These are phyloP conservation scores for Medicago arabica DNA, from an alignment of 306 rosid genomes.

Conservation along the genomic window DNA sequence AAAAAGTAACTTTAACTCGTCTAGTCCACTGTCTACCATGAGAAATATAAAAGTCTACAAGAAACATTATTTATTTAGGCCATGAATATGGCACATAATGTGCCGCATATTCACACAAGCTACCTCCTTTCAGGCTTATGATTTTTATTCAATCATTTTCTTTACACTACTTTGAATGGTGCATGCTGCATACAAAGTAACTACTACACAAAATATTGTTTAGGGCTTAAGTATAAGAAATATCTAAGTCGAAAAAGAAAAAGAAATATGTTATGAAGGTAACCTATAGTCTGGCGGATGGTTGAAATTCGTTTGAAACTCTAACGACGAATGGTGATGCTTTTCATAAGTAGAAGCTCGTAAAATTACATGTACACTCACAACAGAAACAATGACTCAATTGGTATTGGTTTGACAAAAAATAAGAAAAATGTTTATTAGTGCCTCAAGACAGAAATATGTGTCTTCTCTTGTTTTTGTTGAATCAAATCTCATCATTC, in stretches of 20 bases:
- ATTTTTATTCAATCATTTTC: background rate
- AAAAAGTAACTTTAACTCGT: slow-evolving; percentile 46
- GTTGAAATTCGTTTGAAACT: no score
- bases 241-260: background rate
- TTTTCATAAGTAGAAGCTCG: no score
- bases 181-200: no score
- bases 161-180: background rate
- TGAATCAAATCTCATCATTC: no score
- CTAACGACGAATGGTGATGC: no score
- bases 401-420: no score
- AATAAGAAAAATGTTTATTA: no score
- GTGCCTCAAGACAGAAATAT: no score
- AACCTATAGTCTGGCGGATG: background rate
- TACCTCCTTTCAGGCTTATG: background rate
- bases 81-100: background rate
- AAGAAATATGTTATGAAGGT: background rate
- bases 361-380: no score
- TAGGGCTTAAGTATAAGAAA: background rate
- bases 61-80: background rate
- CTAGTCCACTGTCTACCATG: background rate
- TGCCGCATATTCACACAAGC: slow-evolving; percentile 11
- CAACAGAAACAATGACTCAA: no score
- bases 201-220: no score
- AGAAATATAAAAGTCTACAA: slow-evolving; percentile 24
- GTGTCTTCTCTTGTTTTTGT: no score